Conservation (phyloP, 2,329 filamentous ascomycete genomes). For the Penicillium frequentans region DNA sequence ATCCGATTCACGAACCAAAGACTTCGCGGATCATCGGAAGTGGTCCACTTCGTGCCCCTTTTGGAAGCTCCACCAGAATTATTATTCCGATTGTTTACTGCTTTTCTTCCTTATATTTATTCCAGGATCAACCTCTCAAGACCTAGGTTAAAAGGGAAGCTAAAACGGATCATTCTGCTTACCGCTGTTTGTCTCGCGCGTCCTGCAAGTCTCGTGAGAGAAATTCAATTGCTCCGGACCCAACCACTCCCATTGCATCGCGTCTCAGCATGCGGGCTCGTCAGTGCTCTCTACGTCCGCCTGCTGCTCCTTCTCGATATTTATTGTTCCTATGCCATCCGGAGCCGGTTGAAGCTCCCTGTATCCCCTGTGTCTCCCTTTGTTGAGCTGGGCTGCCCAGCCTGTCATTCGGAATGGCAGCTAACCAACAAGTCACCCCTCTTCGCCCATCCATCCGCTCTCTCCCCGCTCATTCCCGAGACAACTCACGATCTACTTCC, state of each 20-base stretch:
- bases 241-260: constrained; percentile 9
- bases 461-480: constrained; percentile 26
- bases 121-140: neutral
- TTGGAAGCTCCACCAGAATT: constrained; percentile 4
- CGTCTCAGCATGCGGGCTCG: constrained; percentile 39
- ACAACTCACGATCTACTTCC: constrained; percentile 37
- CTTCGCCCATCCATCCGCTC: constrained; percentile 31
- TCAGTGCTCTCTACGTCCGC: constrained; percentile 29
- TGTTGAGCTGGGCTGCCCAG: constrained; percentile 17
- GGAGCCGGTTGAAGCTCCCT: constrained; percentile 11
- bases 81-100: neutral
- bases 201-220: constrained; percentile 1
- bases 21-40: neutral
- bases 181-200: neutral
- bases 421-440: constrained; percentile 27
- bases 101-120: neutral
- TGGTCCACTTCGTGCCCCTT: constrained; percentile 2
- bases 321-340: constrained; percentile 26
- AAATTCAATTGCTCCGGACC: neutral
- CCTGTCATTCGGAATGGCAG: constrained; percentile 31
- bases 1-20: neutral
- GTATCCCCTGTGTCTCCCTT: neutral
- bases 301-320: constrained; percentile 28
- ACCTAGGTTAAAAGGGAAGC: neutral
- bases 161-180: constrained; percentile 8